Evolutionary conservation across 1,284 basidiomycete species (phyloP).

Genomic region (Ustilago lituana): DNA sequence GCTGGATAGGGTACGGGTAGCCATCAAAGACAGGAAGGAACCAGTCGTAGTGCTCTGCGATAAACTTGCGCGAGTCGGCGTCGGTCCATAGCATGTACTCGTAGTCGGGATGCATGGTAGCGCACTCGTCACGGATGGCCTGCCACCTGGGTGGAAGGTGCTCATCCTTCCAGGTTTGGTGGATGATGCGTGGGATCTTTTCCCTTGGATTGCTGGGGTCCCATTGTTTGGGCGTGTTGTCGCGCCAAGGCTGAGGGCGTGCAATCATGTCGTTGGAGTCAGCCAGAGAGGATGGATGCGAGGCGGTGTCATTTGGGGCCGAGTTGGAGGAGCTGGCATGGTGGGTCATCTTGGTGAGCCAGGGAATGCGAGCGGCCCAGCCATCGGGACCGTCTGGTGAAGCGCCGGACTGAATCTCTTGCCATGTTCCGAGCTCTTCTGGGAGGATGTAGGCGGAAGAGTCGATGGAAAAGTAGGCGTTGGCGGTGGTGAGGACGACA

Average conservation of each 20-base stretch:
- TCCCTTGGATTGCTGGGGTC: conserved; percentile 48
- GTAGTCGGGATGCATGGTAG: conserved; percentile 78
- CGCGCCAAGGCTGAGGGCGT: conserved; percentile 36
- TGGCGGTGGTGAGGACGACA: conserved; percentile 87
- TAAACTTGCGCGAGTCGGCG: conserved; percentile 85
- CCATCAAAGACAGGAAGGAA: conserved; percentile 91
- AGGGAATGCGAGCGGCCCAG: conserved; percentile 49
- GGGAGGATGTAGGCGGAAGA: conserved; percentile 54
- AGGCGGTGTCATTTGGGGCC: conserved; percentile 4
- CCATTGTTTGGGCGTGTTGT: conserved; percentile 42
- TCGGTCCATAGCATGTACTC: conserved; percentile 99
- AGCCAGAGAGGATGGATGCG: conserved; percentile 10
- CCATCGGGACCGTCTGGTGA: conserved; percentile 48
- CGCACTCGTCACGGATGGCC: conserved; percentile 68
- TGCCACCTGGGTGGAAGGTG: conserved; percentile 85
- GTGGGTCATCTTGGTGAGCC: conserved; percentile 46
- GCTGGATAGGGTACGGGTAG: conserved; percentile 93
- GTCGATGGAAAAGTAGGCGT: conserved; percentile 85
- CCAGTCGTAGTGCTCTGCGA: conserved; percentile 86
- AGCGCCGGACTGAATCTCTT: conserved; percentile 54
- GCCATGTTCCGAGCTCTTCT: conserved; percentile 62
- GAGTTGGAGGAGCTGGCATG: background rate
- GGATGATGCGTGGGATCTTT: conserved; percentile 86
- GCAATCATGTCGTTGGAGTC: conserved; percentile 20
- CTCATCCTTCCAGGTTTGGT: conserved; percentile 98